A percentile compares a stretch with the other conserved stretches of the same genome.
Evolutionary conservation across 2,329 filamentous ascomycete species (phyloP).

Genomic region (Triangularia setosa): DNA sequence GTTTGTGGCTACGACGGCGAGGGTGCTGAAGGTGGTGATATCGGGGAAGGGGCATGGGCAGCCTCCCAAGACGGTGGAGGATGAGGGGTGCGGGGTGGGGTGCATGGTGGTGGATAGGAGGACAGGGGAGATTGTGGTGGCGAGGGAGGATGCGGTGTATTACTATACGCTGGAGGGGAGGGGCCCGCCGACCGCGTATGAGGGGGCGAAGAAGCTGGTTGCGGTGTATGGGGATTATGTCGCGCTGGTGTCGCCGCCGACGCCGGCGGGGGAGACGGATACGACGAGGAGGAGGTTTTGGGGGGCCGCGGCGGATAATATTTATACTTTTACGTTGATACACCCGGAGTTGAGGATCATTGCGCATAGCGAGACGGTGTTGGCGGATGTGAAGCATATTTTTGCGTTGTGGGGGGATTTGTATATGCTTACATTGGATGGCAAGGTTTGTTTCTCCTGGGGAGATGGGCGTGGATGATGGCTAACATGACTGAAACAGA

Average conservation of each 20-base stretch:
- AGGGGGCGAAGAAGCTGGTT: slow-evolving; percentile 82
- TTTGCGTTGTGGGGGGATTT: slow-evolving; percentile 89
- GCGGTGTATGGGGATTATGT: slow-evolving; percentile 81
- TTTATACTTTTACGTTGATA: slow-evolving; percentile 88
- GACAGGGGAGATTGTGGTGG: slow-evolving; percentile 84
- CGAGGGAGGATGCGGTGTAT: slow-evolving; percentile 91
- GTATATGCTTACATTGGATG: slow-evolving; percentile 85
- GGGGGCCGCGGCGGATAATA: slow-evolving; percentile 64
- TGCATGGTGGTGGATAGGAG: slow-evolving; percentile 86
- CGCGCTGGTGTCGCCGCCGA: slow-evolving; percentile 74
- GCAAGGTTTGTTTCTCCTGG: slow-evolving; percentile 59
- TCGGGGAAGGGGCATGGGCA: slow-evolving; percentile 86
- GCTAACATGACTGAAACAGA: slow-evolving; percentile 42
- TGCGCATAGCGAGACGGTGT: slow-evolving; percentile 80
- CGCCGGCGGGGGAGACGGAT: slow-evolving; percentile 55
- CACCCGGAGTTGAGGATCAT: slow-evolving; percentile 88
- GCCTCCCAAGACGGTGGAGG: slow-evolving; percentile 82
- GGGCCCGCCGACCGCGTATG: slow-evolving; percentile 84
- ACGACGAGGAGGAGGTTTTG: slow-evolving; percentile 69
- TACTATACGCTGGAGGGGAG: slow-evolving; percentile 83
- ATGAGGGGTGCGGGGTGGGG: slow-evolving; percentile 84
- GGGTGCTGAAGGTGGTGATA: slow-evolving; percentile 81
- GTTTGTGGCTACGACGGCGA: slow-evolving; percentile 86
- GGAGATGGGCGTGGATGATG: not conserved
- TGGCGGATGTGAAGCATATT: slow-evolving; percentile 73